phyloP scores from a whole-genome alignment of 208 protist species.

The Lotmaria passim region DNA sequence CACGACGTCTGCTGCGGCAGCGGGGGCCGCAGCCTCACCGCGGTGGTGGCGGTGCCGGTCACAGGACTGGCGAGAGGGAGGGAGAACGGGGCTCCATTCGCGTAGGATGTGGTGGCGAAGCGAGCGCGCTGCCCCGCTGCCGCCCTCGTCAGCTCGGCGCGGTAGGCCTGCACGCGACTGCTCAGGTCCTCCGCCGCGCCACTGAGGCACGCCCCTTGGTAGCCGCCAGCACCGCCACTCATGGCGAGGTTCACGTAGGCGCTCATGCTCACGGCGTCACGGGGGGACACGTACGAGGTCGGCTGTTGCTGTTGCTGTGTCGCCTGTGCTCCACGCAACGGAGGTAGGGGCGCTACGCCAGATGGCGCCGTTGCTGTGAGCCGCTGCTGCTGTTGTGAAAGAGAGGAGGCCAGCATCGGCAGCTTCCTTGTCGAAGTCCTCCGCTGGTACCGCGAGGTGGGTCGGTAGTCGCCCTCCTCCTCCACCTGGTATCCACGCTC shows the following conservation, averaged over 20 bases:
- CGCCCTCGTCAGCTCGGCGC: constrained; percentile 35
- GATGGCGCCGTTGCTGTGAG: constrained; percentile 15
- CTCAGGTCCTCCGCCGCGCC: constrained; percentile 23
- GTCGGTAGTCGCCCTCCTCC: neutral
- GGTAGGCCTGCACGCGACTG: constrained; percentile 53
- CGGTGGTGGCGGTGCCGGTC: no score
- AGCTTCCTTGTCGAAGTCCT: neutral
- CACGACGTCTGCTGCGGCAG: constrained; percentile 51
- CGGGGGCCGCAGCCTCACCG: neutral
- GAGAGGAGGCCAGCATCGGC: neutral
- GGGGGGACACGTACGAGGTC: constrained; percentile 42
- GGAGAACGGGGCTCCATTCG: constrained; percentile 33
- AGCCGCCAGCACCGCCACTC: neutral
- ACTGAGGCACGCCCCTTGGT: neutral
- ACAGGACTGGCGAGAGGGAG: constrained; percentile 22
- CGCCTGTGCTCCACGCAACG: constrained; percentile 23
- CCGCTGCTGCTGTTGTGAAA: neutral
- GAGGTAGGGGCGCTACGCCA: constrained; percentile 36
- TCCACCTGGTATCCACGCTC: constrained; percentile 6
- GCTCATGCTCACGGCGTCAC: constrained; percentile 52
- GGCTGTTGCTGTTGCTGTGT: constrained; percentile 15
- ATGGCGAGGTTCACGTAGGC: constrained; percentile 43
- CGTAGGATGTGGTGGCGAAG: constrained; percentile 24
- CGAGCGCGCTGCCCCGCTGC: constrained; percentile 33
- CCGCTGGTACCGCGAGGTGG: neutral